Percentiles rank a stretch among this genome's conserved stretches.
Evolutionary conservation across 805 yeast species (phyloP).

Genomic region (Metschnikowia cubensis): DNA sequence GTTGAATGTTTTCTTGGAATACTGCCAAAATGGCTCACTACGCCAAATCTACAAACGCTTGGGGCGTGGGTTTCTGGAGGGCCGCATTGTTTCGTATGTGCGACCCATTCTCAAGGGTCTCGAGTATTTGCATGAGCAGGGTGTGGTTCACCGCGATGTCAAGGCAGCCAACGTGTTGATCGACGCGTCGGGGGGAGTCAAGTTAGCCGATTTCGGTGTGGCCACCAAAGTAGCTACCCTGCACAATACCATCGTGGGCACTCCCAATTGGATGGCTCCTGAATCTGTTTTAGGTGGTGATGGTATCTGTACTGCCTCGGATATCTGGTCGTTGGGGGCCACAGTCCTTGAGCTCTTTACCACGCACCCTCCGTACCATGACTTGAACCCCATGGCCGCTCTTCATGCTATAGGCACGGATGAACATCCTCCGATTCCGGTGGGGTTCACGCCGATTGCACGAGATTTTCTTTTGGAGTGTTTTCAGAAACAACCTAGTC

Average conservation of each 20-base stretch:
- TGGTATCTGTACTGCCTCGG: slow-evolving; percentile 85
- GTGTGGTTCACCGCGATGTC: slow-evolving; percentile 81
- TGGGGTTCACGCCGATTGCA: slow-evolving; percentile 37
- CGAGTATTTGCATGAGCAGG: slow-evolving; percentile 63
- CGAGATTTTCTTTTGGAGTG: slow-evolving; percentile 63
- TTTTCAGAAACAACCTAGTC: slow-evolving; percentile 63
- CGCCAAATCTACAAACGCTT: slow-evolving; percentile 46
- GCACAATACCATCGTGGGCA: slow-evolving; percentile 58
- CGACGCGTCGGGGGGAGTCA: slow-evolving; percentile 17
- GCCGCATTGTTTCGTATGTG: slow-evolving; percentile 46
- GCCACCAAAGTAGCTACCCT: slow-evolving; percentile 55
- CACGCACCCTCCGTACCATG: slow-evolving; percentile 83
- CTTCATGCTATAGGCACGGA: slow-evolving; percentile 80
- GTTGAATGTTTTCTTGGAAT: slow-evolving; percentile 58
- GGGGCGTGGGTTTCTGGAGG: slow-evolving; percentile 53
- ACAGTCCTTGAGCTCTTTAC: slow-evolving; percentile 84
- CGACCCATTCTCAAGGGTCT: slow-evolving; percentile 46
- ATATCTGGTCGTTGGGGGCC: slow-evolving; percentile 94
- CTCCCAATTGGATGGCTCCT: slow-evolving; percentile 99
- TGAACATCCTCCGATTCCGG: slow-evolving; percentile 66
- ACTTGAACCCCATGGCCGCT: slow-evolving; percentile 71
- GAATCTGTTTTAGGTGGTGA: slow-evolving; percentile 78
- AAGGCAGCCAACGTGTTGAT: slow-evolving; percentile 38
- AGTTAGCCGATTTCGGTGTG: slow-evolving; percentile 63
- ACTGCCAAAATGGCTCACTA: slow-evolving; percentile 59